phyloP scores from a whole-genome alignment of 306 rosid species.

The Lablab purpureus region DNA sequence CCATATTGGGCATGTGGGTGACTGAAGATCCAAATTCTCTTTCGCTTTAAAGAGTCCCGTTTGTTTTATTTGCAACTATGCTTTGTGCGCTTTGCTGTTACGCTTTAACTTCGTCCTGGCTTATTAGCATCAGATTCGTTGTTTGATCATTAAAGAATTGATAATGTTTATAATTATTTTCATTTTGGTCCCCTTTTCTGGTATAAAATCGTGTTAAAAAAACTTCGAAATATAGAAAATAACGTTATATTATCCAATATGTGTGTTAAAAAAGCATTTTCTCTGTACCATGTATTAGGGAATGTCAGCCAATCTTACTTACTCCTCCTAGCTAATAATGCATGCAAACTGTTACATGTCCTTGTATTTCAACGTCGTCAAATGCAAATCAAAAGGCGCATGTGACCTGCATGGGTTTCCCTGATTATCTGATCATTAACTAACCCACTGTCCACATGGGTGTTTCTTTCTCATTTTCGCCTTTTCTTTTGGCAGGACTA shows the following conservation, averaged over 20 bases:
- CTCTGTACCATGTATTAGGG: neutral
- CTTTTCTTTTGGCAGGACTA: neutral
- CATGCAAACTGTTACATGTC: conserved; percentile 26
- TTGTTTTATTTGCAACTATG: conserved; percentile 31
- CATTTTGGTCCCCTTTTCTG: neutral
- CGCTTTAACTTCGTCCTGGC: conserved; percentile 2
- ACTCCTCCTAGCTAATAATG: conserved; percentile 34
- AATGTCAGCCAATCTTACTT: conserved; percentile 3
- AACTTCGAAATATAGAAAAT: neutral
- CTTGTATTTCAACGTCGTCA: conserved; percentile 24
- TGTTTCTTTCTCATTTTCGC: neutral
- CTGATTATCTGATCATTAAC: conserved; percentile 29
- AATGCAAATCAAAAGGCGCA: conserved; percentile 34
- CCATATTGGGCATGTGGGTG: conserved; percentile 48
- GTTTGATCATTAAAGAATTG: neutral
- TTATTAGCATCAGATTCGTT: neutral
- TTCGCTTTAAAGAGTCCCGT: conserved; percentile 27
- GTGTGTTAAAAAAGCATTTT: neutral
- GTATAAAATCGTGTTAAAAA: neutral
- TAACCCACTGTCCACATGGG: conserved; percentile 15
- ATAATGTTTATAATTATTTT: neutral
- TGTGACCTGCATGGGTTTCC: conserved; percentile 42
- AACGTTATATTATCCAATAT: neutral
- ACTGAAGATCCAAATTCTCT: conserved; percentile 45
- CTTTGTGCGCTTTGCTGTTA: conserved; percentile 18